Evolutionary conservation across 306 rosid species (phyloP), one percentile per base, ranked within the genome.

Genomic region (Heteromeles arbutifolia): DNA sequence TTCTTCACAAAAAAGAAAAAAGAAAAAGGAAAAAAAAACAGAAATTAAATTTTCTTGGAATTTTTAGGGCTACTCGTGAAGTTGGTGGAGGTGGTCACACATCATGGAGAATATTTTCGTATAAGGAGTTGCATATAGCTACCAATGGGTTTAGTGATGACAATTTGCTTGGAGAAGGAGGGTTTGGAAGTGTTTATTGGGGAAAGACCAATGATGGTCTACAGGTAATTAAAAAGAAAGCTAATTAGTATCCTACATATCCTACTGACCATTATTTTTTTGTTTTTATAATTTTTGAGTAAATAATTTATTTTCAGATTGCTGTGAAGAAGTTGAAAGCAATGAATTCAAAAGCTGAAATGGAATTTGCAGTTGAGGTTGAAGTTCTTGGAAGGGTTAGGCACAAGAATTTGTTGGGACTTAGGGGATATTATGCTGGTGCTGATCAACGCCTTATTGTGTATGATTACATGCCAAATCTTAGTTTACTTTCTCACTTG

Each of bases 341-440:
- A 52, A 91, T 91, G 96, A 93, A 76, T 82, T 89, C 90, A 6
- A 93, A 93, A 77, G 97, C 96, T 12, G 93, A 93, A 83, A 91
- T 91, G 98, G 98, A 93, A 76, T 93, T 93, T 72, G 96, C 98
- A 1, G 98, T 91, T 26, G 98, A 93, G 84, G 98, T 91, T 5
- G 98, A 93, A 78, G 98, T 93, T 68, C 93, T 93, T 11, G 98
- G 92, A 32, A 89, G 98, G 84, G 96, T 91, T 25, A 77, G 92
- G 85, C 98, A 93, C 88, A 93, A 93, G 71, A 93, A 91, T 34
- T 86, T 93, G 73, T 79, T 91, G 24, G 93, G 97, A 11, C 87
- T 93, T 3, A 88, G 93, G 57, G 98, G 98, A 3, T 93, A 88
- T 64, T 93, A 93, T 71, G 91, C 84, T 39, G 98, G 93, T 48